Evolutionary conservation across 352 stramenopile species (phyloP).

Genomic region (Globisporangium paddicum): DNA sequence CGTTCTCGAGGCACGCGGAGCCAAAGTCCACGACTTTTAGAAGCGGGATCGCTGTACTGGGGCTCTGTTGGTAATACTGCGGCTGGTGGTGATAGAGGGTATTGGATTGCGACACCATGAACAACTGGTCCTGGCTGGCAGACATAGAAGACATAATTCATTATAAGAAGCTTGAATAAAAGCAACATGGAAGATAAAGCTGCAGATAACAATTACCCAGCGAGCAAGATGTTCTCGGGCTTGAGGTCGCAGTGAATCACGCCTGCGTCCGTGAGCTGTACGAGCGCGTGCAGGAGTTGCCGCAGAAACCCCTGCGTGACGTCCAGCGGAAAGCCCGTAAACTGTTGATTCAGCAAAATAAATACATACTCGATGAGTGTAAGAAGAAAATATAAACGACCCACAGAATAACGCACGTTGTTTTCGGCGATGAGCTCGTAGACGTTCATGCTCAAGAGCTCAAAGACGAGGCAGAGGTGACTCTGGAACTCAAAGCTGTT

Average conservation of each 20-base stretch:
- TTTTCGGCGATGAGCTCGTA: constrained; percentile 94
- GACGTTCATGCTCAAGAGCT: constrained; percentile 91
- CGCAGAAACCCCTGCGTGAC: constrained; percentile 90
- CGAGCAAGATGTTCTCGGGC: constrained; percentile 94
- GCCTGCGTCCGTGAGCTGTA: constrained; percentile 81
- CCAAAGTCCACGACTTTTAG: constrained; percentile 97
- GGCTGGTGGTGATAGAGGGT: background rate
- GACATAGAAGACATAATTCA: too few species aligned
- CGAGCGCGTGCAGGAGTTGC: constrained; percentile 89
- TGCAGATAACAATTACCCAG: constrained; percentile 22
- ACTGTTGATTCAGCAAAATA: constrained; percentile 19
- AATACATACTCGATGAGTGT: too few species aligned
- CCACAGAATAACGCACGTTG: constrained; percentile 25
- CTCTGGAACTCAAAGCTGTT: constrained; percentile 89
- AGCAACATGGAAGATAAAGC: background rate
- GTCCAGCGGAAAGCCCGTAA: constrained; percentile 79
- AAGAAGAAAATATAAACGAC: too few species aligned
- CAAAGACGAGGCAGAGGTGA: constrained; percentile 95
- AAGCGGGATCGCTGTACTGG: constrained; percentile 11
- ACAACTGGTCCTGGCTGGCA: constrained; percentile 80
- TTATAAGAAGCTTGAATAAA: too few species aligned
- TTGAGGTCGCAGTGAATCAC: constrained; percentile 98
- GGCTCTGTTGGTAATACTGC: background rate
- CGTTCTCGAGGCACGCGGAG: constrained; percentile 79
- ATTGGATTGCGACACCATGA: background rate